These are phyloP conservation scores for Calcarisporium arbuscula DNA, from an alignment of 2,329 filamentous ascomycete species.

Conservation along the genomic window DNA sequence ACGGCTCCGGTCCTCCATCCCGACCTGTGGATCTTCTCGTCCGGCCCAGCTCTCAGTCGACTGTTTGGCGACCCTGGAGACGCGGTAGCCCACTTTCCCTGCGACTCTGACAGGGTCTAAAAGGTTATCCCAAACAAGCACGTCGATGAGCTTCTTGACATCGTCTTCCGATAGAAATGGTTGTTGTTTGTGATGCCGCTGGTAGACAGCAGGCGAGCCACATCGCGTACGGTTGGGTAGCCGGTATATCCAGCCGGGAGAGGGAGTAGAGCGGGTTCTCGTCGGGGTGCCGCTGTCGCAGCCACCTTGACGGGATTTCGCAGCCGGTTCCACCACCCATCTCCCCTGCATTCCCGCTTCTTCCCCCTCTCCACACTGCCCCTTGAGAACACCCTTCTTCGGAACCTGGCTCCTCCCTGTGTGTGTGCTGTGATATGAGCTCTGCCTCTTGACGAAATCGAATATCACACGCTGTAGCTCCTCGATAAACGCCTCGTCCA, in stretches of 20 bases:
- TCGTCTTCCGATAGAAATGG: constrained; percentile 64
- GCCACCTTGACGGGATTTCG: constrained; percentile 18
- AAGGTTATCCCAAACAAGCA: constrained; percentile 82
- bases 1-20: constrained; percentile 34
- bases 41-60: constrained; percentile 34
- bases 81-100: constrained; percentile 46
- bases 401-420: constrained; percentile 37
- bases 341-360: constrained; percentile 44
- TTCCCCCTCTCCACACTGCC: constrained; percentile 39
- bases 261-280: constrained; percentile 39
- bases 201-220: constrained; percentile 67
- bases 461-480: constrained; percentile 68
- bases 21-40: constrained; percentile 28
- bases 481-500: constrained; percentile 84
- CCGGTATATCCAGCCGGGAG: constrained; percentile 61
- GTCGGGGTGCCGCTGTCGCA: constrained; percentile 16
- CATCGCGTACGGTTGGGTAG: constrained; percentile 75
- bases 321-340: constrained; percentile 16
- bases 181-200: constrained; percentile 67
- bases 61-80: constrained; percentile 42
- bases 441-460: constrained; percentile 63
- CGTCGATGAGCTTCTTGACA: constrained; percentile 78
- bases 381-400: constrained; percentile 50
- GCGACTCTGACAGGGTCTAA: constrained; percentile 59
- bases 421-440: constrained; percentile 54